phyloP scores from a whole-genome alignment of 352 stramenopile genomes.

The Globisporangium canariense region DNA sequence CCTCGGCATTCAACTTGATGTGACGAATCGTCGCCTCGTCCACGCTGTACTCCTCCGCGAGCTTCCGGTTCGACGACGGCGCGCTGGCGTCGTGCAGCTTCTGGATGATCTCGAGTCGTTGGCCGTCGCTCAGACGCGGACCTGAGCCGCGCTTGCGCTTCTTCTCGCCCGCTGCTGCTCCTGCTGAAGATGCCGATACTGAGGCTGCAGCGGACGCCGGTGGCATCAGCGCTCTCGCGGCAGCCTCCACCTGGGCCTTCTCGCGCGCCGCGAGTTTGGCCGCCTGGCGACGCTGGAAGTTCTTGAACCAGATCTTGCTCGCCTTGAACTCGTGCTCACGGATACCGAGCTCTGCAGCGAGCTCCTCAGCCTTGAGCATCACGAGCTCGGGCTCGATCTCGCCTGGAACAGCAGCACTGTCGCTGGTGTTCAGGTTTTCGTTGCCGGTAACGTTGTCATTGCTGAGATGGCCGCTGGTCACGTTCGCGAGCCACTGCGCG shows the following conservation, averaged over 20 bases:
- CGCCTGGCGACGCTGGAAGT: constrained; percentile 13
- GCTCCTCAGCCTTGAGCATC: constrained; percentile 11
- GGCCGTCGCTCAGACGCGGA: constrained; percentile 13
- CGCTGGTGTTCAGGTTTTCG: background rate
- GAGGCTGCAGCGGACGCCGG: background rate
- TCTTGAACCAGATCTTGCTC: constrained; percentile 13
- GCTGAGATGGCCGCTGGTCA: background rate
- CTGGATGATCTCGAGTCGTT: constrained; percentile 18
- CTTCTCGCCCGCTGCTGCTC: background rate
- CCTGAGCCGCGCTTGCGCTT: constrained; percentile 18
- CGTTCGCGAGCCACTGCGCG: constrained; percentile 6
- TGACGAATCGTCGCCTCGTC: constrained; percentile 18
- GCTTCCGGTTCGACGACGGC: constrained; percentile 14
- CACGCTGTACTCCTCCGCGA: constrained; percentile 14
- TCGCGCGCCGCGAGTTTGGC: background rate
- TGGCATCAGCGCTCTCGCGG: background rate
- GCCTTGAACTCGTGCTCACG: constrained; percentile 14
- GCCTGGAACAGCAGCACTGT: background rate
- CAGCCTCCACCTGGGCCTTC: background rate
- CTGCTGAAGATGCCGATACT: background rate
- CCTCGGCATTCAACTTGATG: constrained; percentile 13
- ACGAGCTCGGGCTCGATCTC: background rate
- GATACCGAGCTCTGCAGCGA: constrained; percentile 9
- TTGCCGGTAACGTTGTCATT: background rate
- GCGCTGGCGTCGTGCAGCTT: constrained; percentile 8